These are phyloP conservation scores for Apophysomyces sp. DNA, from an alignment of 371 early-diverging fungal genomes.

Conservation along the genomic window DNA sequence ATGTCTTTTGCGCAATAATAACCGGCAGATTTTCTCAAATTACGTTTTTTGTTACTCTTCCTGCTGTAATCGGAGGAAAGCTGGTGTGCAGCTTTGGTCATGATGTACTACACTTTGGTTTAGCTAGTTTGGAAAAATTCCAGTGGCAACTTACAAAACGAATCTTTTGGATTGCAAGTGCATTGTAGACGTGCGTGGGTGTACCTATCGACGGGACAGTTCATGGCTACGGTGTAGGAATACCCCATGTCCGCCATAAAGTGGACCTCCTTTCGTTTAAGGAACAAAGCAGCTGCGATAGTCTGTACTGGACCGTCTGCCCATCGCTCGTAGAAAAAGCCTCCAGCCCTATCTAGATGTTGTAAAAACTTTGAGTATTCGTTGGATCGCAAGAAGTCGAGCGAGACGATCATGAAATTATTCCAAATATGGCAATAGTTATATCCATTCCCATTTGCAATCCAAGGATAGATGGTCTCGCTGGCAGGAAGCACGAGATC, in stretches of 20 bases:
- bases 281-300: constrained; percentile 78
- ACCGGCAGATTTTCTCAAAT: background rate
- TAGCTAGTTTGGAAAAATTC: background rate
- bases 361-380: constrained; percentile 78
- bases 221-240: constrained; percentile 6
- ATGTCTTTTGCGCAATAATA: background rate
- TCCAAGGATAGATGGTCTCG: constrained; percentile 21
- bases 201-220: constrained; percentile 8
- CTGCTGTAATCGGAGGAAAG: background rate
- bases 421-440: constrained; percentile 79
- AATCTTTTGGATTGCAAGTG: constrained; percentile 6
- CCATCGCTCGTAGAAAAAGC: constrained; percentile 91
- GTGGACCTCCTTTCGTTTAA: constrained; percentile 32
- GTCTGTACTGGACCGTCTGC: constrained; percentile 63
- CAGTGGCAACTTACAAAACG: constrained; percentile 6
- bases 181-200: background rate
- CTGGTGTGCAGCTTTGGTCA: background rate
- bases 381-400: constrained; percentile 33
- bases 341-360: constrained; percentile 75
- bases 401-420: constrained; percentile 34
- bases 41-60: background rate
- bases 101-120: background rate
- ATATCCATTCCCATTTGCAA: constrained; percentile 45
- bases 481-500: constrained; percentile 6
- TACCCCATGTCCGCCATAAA: constrained; percentile 17